Conservation (phyloP, 768 basidiomycete genomes). For the Lentinula raphanica region DNA sequence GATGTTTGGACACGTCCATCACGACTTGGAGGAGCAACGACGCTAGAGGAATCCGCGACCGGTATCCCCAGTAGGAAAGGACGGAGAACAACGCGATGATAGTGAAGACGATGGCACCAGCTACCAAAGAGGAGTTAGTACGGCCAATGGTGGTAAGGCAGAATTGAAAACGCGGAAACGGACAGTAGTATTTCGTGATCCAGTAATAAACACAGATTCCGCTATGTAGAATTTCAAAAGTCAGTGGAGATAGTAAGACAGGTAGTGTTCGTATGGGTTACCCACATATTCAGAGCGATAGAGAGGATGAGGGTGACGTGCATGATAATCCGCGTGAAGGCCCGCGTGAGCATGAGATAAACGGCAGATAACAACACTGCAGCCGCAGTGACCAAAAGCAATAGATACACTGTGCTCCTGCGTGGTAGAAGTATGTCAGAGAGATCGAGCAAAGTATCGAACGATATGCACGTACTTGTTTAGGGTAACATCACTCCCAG, state of each 20-base stretch:
- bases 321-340: conserved; percentile 72
- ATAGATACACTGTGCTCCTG: conserved; percentile 68
- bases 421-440: not conserved
- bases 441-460: not conserved
- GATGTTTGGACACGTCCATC: conserved; percentile 82
- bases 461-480: conserved; percentile 44
- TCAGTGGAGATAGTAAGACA: not conserved
- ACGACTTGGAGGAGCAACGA: conserved; percentile 75
- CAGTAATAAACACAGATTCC: conserved; percentile 74
- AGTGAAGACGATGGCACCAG: conserved; percentile 81
- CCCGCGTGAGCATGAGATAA: conserved; percentile 67
- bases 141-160: not conserved
- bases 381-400: conserved; percentile 66
- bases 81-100: conserved; percentile 73
- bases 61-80: conserved; percentile 68
- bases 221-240: conserved; percentile 33
- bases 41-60: conserved; percentile 72
- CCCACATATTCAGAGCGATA: conserved; percentile 60
- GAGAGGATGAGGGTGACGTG: conserved; percentile 67
- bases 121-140: conserved; percentile 28
- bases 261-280: conserved; percentile 4
- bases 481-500: conserved; percentile 57
- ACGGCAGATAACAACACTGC: conserved; percentile 59
- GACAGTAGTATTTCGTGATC: conserved; percentile 66
- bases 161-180: conserved; percentile 18